Evolutionary conservation across 352 stramenopile genomes (phyloP), one percentile per base, ranked within the genome.

Genomic region (Thalassiosira hispida): DNA sequence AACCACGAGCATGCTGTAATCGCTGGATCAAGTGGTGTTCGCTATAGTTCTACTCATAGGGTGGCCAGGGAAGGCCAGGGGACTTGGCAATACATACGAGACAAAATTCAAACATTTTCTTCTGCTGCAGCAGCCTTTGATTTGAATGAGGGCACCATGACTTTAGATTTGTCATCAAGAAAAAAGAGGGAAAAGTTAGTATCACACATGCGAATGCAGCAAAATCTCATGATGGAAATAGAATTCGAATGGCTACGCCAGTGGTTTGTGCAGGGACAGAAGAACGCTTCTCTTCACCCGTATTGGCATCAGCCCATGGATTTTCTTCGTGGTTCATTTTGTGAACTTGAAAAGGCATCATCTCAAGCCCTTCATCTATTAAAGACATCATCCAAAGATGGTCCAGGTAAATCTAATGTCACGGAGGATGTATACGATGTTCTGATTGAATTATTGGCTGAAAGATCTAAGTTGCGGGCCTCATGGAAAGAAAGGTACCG

Each of bases 1-100:
- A 89, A 94, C 33, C 91, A 96, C 66, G 92, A 97, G 84, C 92
- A 96, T 82, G 90, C 91, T 61, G 92, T 96, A 0, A 73, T 95
- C 23, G 83, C 88, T 9, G 91, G 91, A n/a, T 86, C 81, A 29
- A 70, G 85, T 31, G 67, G 62, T 18, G 68, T 91, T 38, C 69
- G 92, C 29, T 93, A 93, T 52, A 91, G 80, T 61, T 91, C 75
- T 38, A 96, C 92, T 18, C 92, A 96, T 69, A 82, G 92, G 18
- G 92, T 95, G 16, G 85, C 85, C 22, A 64, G 85, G 68, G 67
- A 89, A 74, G 61, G 71, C n/a, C 23, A 65, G 72, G 72, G 84
- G 22, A 91, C 77, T 2, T 91, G 73, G 72, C 74, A 91, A 38
- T 91, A 90, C 52, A 87, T 91, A 49, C 63, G 73, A 52, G 79